phyloP scores from a whole-genome alignment of 495 filamentous ascomycete species.

The Letharia lupina region DNA sequence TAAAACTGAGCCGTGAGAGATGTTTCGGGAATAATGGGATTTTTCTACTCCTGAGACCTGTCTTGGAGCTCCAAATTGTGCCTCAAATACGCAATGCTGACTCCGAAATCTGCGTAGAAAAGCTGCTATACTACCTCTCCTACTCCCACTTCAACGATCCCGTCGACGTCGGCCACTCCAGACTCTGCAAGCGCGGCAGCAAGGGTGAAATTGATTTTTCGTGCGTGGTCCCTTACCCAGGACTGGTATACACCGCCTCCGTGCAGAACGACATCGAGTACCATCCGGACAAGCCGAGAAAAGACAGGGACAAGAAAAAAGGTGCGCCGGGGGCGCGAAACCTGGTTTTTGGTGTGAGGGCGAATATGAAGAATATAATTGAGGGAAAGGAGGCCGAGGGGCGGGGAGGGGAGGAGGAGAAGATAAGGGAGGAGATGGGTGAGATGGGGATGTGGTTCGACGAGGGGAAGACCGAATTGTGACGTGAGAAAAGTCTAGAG shows the following conservation, averaged over 20 bases:
- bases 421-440: neutral
- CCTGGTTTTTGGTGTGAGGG: neutral
- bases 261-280: neutral
- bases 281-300: neutral
- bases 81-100: no score
- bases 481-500: no score
- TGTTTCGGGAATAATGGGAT: no score
- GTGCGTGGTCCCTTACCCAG: neutral
- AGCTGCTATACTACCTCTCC: neutral
- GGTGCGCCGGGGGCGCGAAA: neutral
- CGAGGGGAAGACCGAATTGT: neutral
- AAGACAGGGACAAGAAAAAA: neutral
- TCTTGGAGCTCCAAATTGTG: no score
- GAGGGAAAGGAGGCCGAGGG: neutral
- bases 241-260: neutral
- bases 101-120: neutral
- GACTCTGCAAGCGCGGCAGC: neutral
- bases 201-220: neutral
- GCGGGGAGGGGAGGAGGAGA: neutral
- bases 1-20: no score
- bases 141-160: neutral
- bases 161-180: neutral
- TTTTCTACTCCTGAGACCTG: no score
- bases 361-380: neutral
- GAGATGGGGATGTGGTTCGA: slow-evolving; percentile 1